A percentile compares a stretch with the other conserved stretches of the same genome.
Evolutionary conservation across 1,284 basidiomycete genomes (phyloP).

Genomic region (Termitomyces sp.): DNA sequence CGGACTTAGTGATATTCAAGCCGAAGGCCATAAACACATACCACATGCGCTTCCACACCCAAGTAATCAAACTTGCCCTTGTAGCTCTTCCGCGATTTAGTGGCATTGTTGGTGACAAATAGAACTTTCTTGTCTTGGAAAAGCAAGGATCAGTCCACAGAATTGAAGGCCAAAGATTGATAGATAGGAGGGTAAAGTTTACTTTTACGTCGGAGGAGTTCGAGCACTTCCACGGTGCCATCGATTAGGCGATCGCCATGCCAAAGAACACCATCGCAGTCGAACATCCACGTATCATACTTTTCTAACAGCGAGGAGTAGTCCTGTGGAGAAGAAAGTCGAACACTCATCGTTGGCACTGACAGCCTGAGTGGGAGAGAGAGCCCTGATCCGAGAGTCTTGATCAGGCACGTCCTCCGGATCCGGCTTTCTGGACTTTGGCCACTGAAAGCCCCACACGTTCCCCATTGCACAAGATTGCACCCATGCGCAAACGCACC

Average conservation of each 20-base stretch:
- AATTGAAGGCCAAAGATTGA: background rate
- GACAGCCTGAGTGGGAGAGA: background rate
- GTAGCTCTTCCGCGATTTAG: constrained; percentile 83
- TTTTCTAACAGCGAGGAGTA: constrained; percentile 63
- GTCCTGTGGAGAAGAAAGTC: constrained; percentile 42
- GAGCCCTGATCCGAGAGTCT: background rate
- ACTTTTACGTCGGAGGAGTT: constrained; percentile 62
- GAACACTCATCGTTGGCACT: constrained; percentile 31
- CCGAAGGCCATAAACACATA: constrained; percentile 37
- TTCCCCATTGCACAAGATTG: background rate
- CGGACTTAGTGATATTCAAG: constrained; percentile 6
- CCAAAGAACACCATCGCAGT: constrained; percentile 97
- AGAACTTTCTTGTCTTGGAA: constrained; percentile 77
- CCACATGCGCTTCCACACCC: constrained; percentile 81
- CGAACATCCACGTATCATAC: constrained; percentile 92
- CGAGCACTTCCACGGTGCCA: constrained; percentile 71
- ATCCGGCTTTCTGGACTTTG: background rate
- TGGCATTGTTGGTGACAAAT: constrained; percentile 99
- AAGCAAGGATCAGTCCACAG: background rate
- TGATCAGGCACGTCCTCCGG: background rate
- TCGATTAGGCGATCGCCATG: constrained; percentile 79
- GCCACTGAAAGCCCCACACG: background rate
- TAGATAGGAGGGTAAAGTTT: constrained; percentile 16
- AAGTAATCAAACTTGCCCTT: constrained; percentile 89
- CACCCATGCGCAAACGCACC: background rate